These are phyloP conservation scores for Sclerospora graminicola DNA, from an alignment of 352 stramenopile species.

Conservation along the genomic window DNA sequence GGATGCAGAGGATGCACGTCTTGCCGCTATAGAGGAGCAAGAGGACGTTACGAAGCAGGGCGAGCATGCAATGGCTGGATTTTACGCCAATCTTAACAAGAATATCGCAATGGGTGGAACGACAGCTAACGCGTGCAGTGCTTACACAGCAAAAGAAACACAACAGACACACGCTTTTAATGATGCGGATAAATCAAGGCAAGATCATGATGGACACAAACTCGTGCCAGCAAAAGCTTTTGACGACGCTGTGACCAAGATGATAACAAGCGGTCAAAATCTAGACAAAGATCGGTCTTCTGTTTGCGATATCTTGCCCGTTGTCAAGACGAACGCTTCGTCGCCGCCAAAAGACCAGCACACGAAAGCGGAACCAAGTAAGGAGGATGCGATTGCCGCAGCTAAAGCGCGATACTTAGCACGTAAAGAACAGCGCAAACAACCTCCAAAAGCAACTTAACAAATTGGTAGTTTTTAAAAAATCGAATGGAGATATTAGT, in stretches of 20 bases:
- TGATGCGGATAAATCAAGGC: constrained; percentile 1
- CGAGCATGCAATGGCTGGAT: constrained; percentile 69
- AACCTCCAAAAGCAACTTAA: constrained; percentile 1
- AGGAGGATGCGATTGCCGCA: constrained; percentile 68
- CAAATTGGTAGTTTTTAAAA: no score
- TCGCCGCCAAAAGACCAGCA: constrained; percentile 1
- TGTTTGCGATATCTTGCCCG: not conserved
- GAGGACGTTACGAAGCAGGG: constrained; percentile 73
- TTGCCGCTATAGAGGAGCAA: constrained; percentile 50
- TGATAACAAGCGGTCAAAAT: constrained; percentile 8
- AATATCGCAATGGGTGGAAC: constrained; percentile 88
- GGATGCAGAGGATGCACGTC: constrained; percentile 67
- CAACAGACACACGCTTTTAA: constrained; percentile 2
- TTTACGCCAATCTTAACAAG: constrained; percentile 88
- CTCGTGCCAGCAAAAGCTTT: not conserved
- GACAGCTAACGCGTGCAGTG: constrained; percentile 53
- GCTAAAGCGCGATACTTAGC: constrained; percentile 79
- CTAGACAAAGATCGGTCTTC: constrained; percentile 4
- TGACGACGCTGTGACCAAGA: constrained; percentile 10
- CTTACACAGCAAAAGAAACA: constrained; percentile 57
- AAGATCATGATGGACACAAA: not conserved
- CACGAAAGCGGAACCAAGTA: constrained; percentile 27
- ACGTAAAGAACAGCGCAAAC: constrained; percentile 54
- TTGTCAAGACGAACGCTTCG: constrained; percentile 3
- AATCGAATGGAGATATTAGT: no score